phyloP scores from a whole-genome alignment of 2,329 filamentous ascomycete species.

The Teratosphaeria nubilosa region DNA sequence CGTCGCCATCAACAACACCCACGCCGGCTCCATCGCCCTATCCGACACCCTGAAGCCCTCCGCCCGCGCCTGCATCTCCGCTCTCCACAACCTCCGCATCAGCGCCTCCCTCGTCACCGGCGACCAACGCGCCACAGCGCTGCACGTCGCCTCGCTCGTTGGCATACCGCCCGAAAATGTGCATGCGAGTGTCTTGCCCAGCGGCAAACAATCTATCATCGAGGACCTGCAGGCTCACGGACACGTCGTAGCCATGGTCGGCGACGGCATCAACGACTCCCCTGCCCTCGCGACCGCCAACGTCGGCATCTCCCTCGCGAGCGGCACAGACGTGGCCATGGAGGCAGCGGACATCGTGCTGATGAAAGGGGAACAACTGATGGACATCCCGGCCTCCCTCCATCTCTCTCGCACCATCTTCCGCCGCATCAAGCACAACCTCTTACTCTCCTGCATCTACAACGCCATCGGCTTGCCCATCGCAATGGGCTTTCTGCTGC shows the following conservation, averaged over 20 bases:
- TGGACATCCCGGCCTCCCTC: slow-evolving; percentile 83
- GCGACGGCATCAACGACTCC: slow-evolving; percentile 97
- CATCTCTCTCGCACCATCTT: slow-evolving; percentile 79
- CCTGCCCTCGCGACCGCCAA: slow-evolving; percentile 87
- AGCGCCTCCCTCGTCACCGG: slow-evolving; percentile 87
- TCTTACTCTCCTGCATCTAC: slow-evolving; percentile 87
- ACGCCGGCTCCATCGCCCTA: slow-evolving; percentile 72
- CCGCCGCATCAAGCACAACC: slow-evolving; percentile 82
- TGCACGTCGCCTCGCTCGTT: slow-evolving; percentile 71
- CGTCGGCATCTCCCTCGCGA: slow-evolving; percentile 84
- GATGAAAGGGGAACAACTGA: slow-evolving; percentile 83
- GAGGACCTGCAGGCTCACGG: slow-evolving; percentile 63
- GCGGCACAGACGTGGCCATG: slow-evolving; percentile 93
- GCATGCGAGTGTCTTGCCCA: slow-evolving; percentile 77
- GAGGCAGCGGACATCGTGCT: slow-evolving; percentile 93
- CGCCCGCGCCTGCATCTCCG: slow-evolving; percentile 68
- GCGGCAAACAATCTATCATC: slow-evolving; percentile 83
- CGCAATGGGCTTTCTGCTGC: slow-evolving; percentile 92
- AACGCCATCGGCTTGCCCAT: slow-evolving; percentile 87
- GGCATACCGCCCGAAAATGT: slow-evolving; percentile 70
- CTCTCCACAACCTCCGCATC: slow-evolving; percentile 75
- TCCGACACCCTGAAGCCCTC: slow-evolving; percentile 87
- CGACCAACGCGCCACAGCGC: slow-evolving; percentile 74
- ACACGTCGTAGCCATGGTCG: slow-evolving; percentile 86
- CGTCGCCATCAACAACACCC: slow-evolving; percentile 72